Evolutionary conservation across 345 rosid genomes (phyloP).

Genomic region (Melastoma malabathricum): DNA sequence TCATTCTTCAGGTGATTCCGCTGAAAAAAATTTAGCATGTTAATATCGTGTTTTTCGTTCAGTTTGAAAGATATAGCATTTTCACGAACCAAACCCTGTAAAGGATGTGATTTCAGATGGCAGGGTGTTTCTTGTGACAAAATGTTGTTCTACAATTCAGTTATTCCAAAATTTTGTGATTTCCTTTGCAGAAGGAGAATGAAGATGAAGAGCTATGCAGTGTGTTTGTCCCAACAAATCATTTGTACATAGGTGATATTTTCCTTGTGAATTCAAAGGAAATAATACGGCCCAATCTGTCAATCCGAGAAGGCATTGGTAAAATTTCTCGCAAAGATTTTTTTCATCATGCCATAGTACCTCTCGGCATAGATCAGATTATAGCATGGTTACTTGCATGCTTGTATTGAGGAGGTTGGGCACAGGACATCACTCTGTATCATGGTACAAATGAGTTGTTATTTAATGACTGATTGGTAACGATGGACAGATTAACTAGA

Average conservation of each 20-base stretch:
- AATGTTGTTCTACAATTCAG: too few relatives aligned
- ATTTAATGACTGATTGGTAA: too few relatives aligned
- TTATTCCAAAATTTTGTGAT: too few relatives aligned
- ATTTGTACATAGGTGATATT: slow-evolving; percentile 53
- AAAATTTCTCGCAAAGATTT: slow-evolving; percentile 2
- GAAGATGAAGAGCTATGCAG: slow-evolving; percentile 65
- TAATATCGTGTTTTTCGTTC: background rate
- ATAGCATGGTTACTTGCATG: too few relatives aligned
- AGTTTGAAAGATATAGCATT: background rate
- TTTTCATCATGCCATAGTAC: background rate
- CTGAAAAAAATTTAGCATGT: background rate
- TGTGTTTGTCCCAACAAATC: slow-evolving; percentile 60
- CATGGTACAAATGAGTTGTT: too few relatives aligned
- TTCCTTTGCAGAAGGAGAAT: slow-evolving; percentile 40
- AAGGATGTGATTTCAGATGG: too few relatives aligned
- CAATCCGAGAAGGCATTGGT: slow-evolving; percentile 65
- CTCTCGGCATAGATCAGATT: too few relatives aligned
- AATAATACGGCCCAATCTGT: slow-evolving; percentile 49
- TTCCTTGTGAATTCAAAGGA: slow-evolving; percentile 55
- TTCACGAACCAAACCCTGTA: too few relatives aligned
- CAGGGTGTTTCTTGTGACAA: background rate
- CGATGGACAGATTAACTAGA: too few relatives aligned
- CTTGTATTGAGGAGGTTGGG: too few relatives aligned
- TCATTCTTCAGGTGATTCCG: slow-evolving; percentile 60
- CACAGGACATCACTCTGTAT: too few relatives aligned